These are phyloP conservation scores for Lasiodiplodia sp. DNA, from an alignment of 2,329 filamentous ascomycete species.

Conservation along the genomic window DNA sequence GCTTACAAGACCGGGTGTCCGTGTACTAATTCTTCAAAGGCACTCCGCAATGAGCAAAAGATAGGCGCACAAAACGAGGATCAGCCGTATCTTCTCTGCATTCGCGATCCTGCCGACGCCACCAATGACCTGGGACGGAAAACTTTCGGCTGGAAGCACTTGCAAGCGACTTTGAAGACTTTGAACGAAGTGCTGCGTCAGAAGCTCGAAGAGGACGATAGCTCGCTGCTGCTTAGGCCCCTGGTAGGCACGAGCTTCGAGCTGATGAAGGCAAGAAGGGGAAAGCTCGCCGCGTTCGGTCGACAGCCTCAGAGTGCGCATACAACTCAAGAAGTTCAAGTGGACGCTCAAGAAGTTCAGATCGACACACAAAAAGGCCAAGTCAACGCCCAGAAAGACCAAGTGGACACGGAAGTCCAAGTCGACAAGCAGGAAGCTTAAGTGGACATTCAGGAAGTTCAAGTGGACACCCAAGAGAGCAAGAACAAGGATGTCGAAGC, in stretches of 20 bases:
- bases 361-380: background rate
- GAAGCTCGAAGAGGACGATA: constrained; percentile 3
- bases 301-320: background rate
- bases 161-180: constrained; percentile 49
- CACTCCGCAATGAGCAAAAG: background rate
- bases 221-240: background rate
- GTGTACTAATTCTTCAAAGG: background rate
- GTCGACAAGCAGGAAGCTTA: background rate
- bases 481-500: background rate
- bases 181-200: constrained; percentile 14
- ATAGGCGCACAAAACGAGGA: constrained; percentile 4
- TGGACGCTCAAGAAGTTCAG: background rate
- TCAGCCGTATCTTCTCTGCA: constrained; percentile 55
- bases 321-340: background rate
- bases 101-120: constrained; percentile 67
- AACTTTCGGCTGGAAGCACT: constrained; percentile 57
- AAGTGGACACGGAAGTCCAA: background rate
- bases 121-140: constrained; percentile 64
- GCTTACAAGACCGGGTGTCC: background rate
- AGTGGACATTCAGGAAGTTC: background rate
- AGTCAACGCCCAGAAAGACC: background rate
- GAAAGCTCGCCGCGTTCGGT: constrained; percentile 9
- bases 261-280: constrained; percentile 5
- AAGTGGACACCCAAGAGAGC: background rate
- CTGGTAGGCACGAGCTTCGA: constrained; percentile 23